Base-by-base conservation (phyloP, 2,329 filamentous ascomycete genomes). In the Trichoderma arundinaceum region DNA sequence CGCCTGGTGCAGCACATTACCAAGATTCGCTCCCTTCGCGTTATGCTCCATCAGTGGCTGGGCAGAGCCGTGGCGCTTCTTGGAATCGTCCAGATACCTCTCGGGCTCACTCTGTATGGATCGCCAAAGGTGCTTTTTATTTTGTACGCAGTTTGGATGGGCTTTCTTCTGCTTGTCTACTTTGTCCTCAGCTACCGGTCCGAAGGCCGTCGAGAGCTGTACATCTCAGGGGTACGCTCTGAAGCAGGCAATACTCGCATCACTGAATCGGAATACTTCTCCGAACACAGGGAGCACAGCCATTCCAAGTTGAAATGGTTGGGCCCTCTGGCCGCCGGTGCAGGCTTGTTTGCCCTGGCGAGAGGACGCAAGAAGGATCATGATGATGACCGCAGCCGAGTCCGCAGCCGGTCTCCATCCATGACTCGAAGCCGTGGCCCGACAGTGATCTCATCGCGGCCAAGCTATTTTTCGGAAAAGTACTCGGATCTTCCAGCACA, bases 61-160 rank as follows among this genome's bases (percentile, higher is more conserved):
- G 95, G 95, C 17, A 84, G 94, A 65, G 80, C 86, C 0, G 87
- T 94, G 71, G 90, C 91, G 2, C 78, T 98, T 17, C 82, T 99
- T 4, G 95, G 92, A 0, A 88, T 98, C 69, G 85, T 89, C 3
- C 95, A 99, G 75, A 87, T 99, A 10, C 91, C 95, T 0, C 83
- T 99, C 0, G 95, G 95, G 0, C 82, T 99, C 53, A 94, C 94
- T 0, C 83, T 99, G 1, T 99, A 97, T 73, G 95, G 95, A 6
- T 97, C 94, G 35, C 94, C 95, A 5, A 88, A 90, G 72, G 86
- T 85, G 43, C 84, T 94, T 3, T 99, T 98, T 76, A 88, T 99
- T 60, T 81, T 98, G 3, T 99, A 91, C 73, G 85, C 94, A 0
- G 69, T 98, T 0, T 94, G 90, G 82, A 90, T 90, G 75, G 86